Percentiles rank a stretch among this genome's conserved stretches.
Evolutionary conservation across 148 eudicot species (phyloP).

Genomic region (Heliamphora exappendiculata): DNA sequence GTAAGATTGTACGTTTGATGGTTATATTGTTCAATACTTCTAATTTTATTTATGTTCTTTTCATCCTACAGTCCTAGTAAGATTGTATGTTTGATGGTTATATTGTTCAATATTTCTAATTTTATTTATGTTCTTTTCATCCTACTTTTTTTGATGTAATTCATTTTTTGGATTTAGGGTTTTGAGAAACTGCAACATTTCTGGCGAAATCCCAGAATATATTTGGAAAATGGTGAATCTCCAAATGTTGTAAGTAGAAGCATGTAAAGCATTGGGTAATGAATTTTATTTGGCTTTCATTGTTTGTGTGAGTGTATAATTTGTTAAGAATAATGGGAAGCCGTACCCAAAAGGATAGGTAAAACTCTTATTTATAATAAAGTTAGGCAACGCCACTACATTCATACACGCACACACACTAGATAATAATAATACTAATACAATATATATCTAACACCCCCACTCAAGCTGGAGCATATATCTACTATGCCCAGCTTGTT

Average conservation of each 20-base stretch:
- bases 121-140: neutral
- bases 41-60: neutral
- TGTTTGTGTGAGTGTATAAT: neutral
- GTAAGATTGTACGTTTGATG: slow-evolving; percentile 30
- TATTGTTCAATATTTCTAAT: neutral
- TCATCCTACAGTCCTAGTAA: slow-evolving; percentile 20
- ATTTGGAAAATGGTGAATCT: slow-evolving; percentile 42
- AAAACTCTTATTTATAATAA: too few species aligned
- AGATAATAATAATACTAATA: too few species aligned
- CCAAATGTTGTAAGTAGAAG: slow-evolving; percentile 48
- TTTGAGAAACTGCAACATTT: slow-evolving; percentile 59
- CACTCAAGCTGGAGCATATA: too few species aligned
- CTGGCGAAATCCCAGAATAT: slow-evolving; percentile 57
- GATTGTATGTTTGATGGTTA: neutral
- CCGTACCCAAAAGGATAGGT: too few species aligned
- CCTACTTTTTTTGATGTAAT: slow-evolving; percentile 5
- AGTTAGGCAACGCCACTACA: too few species aligned
- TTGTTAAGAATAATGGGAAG: too few species aligned
- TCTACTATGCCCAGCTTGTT: too few species aligned
- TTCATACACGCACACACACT: too few species aligned
- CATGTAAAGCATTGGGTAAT: neutral
- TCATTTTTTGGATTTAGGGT: slow-evolving; percentile 39
- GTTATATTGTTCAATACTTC: neutral
- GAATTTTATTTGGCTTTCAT: neutral
- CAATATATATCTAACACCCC: too few species aligned